A percentile compares a stretch with the other conserved stretches of the same genome.
These are phyloP conservation scores for Lasiosphaeria ovina DNA, from an alignment of 495 filamentous ascomycete species.

Conservation along the genomic window DNA sequence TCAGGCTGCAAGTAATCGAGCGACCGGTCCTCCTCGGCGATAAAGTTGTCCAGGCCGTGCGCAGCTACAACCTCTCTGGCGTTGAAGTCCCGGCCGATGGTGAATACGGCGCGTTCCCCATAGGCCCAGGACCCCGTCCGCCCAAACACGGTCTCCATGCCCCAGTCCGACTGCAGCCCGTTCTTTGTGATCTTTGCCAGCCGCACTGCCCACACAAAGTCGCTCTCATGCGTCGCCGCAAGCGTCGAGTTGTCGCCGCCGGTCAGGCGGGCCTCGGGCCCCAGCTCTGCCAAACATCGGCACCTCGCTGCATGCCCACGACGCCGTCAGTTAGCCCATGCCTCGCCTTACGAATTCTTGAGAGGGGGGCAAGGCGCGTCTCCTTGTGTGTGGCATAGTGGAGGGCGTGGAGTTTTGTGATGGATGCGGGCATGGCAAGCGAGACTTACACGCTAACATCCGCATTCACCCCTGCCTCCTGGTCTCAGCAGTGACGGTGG, in stretches of 20 bases:
- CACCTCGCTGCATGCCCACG: neutral
- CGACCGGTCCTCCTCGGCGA: neutral
- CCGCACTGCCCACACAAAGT: slow-evolving; percentile 18
- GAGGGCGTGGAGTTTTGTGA: no score
- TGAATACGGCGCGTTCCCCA: neutral
- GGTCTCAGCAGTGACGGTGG: neutral
- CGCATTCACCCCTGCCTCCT: neutral
- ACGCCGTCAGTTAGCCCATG: no score
- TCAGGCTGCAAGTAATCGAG: neutral
- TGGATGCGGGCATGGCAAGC: neutral
- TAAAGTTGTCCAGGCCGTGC: slow-evolving; percentile 2
- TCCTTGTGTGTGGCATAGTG: no score
- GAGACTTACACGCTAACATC: slow-evolving; percentile 4
- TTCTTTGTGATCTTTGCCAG: slow-evolving; percentile 15
- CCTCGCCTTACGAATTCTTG: no score
- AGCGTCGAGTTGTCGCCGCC: neutral
- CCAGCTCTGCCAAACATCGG: neutral
- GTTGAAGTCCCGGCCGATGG: neutral
- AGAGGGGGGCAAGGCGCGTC: no score
- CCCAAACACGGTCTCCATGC: slow-evolving; percentile 1
- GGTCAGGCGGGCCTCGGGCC: neutral
- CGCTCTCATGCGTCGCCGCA: neutral
- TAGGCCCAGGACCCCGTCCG: neutral
- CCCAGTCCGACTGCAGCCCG: slow-evolving; percentile 9
- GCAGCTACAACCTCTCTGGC: neutral